Evolutionary conservation across 805 yeast species (phyloP).

Genomic region (Candida corydali): DNA sequence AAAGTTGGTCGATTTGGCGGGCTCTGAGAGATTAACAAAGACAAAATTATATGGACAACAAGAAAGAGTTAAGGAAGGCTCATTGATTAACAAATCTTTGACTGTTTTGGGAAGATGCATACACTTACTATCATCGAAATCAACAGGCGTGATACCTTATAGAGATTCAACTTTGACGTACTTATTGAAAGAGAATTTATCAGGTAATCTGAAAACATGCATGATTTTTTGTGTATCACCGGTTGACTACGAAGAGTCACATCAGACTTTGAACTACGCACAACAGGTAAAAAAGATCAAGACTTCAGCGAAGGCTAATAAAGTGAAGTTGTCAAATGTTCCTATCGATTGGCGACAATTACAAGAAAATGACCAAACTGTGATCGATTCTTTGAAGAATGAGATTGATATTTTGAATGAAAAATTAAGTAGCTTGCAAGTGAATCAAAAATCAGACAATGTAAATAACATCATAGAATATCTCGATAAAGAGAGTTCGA

Average conservation of each 20-base stretch:
- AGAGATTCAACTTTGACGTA: constrained; percentile 76
- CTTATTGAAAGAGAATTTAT: constrained; percentile 67
- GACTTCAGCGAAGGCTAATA: constrained; percentile 51
- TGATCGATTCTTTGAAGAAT: constrained; percentile 23
- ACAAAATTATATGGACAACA: constrained; percentile 56
- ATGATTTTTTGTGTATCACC: constrained; percentile 88
- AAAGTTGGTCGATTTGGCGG: constrained; percentile 75
- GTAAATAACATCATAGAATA: constrained; percentile 25
- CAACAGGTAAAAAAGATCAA: constrained; percentile 68
- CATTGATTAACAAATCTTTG: constrained; percentile 71
- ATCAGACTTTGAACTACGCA: constrained; percentile 75
- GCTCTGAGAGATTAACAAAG: constrained; percentile 67
- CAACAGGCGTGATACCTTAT: constrained; percentile 50
- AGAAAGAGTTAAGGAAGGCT: constrained; percentile 66
- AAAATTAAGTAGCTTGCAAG: constrained; percentile 13
- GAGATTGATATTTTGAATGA: constrained; percentile 29
- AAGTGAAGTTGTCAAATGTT: constrained; percentile 21
- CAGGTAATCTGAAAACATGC: constrained; percentile 84
- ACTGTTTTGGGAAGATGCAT: constrained; percentile 74
- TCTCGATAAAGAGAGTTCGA: constrained; percentile 27
- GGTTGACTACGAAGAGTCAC: constrained; percentile 70
- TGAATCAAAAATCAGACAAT: constrained; percentile 5
- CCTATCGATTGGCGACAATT: constrained; percentile 32
- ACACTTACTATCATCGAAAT: constrained; percentile 43
- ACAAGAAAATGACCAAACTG: constrained; percentile 20